Percentiles rank a stretch among this genome's conserved stretches.
These are phyloP conservation scores for Teratosphaeria viscida DNA, from an alignment of 2,329 filamentous ascomycete genomes.

Conservation along the genomic window DNA sequence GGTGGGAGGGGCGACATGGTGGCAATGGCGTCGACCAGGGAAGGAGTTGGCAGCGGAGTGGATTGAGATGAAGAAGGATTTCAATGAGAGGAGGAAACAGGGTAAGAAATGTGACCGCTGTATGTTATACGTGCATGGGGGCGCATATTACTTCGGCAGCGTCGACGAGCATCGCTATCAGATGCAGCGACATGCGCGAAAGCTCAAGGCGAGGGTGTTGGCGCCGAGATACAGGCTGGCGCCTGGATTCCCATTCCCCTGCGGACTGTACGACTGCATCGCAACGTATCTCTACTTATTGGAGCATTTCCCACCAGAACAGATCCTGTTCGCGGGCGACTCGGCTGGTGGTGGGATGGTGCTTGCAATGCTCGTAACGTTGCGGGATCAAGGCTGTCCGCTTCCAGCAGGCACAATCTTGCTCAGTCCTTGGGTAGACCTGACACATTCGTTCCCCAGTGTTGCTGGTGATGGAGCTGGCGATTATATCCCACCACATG, in stretches of 20 bases:
- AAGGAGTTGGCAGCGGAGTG: constrained; percentile 70
- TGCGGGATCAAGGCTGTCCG: constrained; percentile 74
- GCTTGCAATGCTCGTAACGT: constrained; percentile 61
- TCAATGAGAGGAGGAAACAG: constrained; percentile 53
- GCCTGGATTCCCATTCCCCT: constrained; percentile 93
- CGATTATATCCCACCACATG: constrained; percentile 80
- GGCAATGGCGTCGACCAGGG: constrained; percentile 70
- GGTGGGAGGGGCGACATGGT: constrained; percentile 77
- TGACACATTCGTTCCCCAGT: constrained; percentile 92
- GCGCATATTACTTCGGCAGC: constrained; percentile 90
- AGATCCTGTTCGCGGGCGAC: constrained; percentile 81
- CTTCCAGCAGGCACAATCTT: constrained; percentile 82
- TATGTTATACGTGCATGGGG: constrained; percentile 91
- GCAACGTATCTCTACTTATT: constrained; percentile 80
- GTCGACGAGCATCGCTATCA: constrained; percentile 97
- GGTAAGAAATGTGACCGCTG: constrained; percentile 55
- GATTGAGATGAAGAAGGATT: constrained; percentile 89
- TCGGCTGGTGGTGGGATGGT: constrained; percentile 91
- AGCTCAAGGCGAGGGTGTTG: constrained; percentile 81
- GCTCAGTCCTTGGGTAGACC: constrained; percentile 90
- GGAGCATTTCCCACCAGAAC: constrained; percentile 61
- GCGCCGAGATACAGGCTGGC: constrained; percentile 77
- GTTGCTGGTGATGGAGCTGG: constrained; percentile 59
- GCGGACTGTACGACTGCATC: constrained; percentile 79
- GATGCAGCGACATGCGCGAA: constrained; percentile 88